Evolutionary conservation across 257 asterid genomes (phyloP).

Genomic region (Nicotiana knightiana): DNA sequence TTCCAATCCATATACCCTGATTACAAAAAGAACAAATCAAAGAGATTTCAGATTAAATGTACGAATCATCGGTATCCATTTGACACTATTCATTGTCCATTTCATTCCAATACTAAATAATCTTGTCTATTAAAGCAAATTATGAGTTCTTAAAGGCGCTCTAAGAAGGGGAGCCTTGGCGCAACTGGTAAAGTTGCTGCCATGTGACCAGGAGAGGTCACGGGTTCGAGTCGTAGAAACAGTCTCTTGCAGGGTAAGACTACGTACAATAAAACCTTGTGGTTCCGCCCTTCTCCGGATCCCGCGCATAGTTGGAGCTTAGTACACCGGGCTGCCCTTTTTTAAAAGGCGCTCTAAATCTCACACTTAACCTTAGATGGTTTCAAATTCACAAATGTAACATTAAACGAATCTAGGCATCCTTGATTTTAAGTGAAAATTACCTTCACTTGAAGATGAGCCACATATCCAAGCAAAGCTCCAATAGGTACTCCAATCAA

Average conservation of each 20-base stretch:
- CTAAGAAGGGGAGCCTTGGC: background rate
- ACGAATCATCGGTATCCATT: background rate
- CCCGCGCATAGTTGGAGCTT: too few species aligned
- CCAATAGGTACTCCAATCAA: conserved; percentile 24
- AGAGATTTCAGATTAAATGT: background rate
- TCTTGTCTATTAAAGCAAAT: background rate
- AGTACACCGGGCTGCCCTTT: too few species aligned
- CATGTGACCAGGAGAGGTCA: too few species aligned
- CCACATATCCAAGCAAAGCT: conserved; percentile 20
- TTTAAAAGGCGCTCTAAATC: background rate
- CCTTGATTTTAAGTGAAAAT: background rate
- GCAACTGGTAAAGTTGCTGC: too few species aligned
- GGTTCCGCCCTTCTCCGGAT: too few species aligned
- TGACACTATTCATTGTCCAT: background rate
- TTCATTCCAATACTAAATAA: background rate
- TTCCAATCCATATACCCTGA: conserved; percentile 93
- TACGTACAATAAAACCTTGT: too few species aligned
- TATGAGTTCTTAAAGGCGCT: background rate
- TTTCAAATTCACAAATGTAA: background rate
- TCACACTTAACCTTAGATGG: background rate
- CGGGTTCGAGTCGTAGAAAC: too few species aligned
- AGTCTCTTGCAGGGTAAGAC: too few species aligned
- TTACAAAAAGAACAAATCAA: background rate
- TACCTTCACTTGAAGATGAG: conserved; percentile 25
- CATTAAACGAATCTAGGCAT: background rate